Evolutionary conservation across 2,329 filamentous ascomycete species (phyloP).

Genomic region (Pseudogymnoascus sp.): DNA sequence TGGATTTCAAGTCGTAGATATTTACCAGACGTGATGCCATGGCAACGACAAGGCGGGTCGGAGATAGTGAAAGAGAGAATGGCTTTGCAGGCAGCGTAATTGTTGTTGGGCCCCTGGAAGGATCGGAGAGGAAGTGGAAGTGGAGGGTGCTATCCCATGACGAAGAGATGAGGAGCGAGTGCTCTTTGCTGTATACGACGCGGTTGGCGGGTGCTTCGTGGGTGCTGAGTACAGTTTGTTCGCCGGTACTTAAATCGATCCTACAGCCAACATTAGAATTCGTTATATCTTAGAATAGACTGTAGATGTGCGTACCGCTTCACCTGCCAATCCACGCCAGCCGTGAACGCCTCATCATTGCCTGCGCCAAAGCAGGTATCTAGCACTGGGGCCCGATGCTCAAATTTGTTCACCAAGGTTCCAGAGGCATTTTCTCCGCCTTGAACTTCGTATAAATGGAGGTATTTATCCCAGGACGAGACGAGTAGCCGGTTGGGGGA

Average conservation of each 20-base stretch:
- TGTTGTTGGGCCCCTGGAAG: constrained; percentile 47
- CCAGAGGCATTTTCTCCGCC: constrained; percentile 45
- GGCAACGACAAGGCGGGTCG: constrained; percentile 80
- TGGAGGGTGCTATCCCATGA: constrained; percentile 93
- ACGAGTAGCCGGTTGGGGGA: constrained; percentile 73
- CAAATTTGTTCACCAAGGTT: constrained; percentile 62
- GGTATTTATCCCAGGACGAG: constrained; percentile 87
- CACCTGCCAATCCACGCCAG: constrained; percentile 80
- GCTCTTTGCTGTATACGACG: constrained; percentile 70
- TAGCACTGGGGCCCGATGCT: constrained; percentile 77
- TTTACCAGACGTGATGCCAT: constrained; percentile 92
- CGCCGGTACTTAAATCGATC: constrained; percentile 64
- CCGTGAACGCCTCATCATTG: constrained; percentile 77
- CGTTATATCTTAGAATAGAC: neutral
- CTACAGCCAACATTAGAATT: constrained; percentile 26
- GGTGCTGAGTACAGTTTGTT: constrained; percentile 66
- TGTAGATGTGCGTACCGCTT: constrained; percentile 45
- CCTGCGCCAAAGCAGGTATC: constrained; percentile 84
- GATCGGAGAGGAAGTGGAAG: constrained; percentile 58
- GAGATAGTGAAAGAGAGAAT: constrained; percentile 72
- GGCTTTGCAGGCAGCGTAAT: constrained; percentile 76
- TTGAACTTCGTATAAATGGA: constrained; percentile 78
- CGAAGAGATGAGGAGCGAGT: constrained; percentile 74
- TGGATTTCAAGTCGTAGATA: constrained; percentile 79
- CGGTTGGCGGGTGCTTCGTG: constrained; percentile 75